A percentile compares a stretch with the other conserved stretches of the same genome.
Evolutionary conservation across 331 rosid species (phyloP).

Genomic region (Prunus yedoensis): DNA sequence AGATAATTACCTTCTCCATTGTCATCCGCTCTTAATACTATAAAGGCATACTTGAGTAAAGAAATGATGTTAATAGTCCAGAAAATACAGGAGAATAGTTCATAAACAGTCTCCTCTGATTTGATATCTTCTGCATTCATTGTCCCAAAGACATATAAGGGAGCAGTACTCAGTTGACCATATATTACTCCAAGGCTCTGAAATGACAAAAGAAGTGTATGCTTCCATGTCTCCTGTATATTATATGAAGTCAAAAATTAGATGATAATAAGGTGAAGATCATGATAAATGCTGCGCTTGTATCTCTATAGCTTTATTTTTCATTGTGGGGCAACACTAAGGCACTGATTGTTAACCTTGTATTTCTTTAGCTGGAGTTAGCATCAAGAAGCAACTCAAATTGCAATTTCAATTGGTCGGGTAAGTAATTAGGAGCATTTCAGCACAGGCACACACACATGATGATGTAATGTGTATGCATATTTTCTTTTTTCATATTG

Average conservation of each 20-base stretch:
- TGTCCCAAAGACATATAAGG: conserved; percentile 70
- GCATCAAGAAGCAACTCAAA: no score
- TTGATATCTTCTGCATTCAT: conserved; percentile 31
- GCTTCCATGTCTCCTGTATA: conserved; percentile 64
- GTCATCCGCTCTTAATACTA: conserved; percentile 68
- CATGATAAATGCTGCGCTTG: not conserved
- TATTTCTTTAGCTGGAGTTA: no score
- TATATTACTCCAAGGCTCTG: conserved; percentile 80
- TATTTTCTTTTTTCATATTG: no score
- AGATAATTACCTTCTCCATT: no score
- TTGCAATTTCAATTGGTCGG: no score
- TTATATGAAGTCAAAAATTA: not conserved
- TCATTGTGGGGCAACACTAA: no score
- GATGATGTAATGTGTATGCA: no score
- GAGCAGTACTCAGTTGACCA: conserved; percentile 81
- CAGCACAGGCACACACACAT: no score
- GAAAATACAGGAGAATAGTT: conserved; percentile 70
- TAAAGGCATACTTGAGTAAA: conserved; percentile 57
- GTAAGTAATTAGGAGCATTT: no score
- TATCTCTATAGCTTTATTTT: no score
- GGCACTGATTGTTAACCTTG: no score
- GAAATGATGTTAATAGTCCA: conserved; percentile 71
- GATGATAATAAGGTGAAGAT: not conserved
- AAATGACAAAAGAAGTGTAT: conserved; percentile 59
- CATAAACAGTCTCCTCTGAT: conserved; percentile 49